Base-by-base conservation (phyloP, 2,329 filamentous ascomycete species). In the Beauveria bassiana region DNA sequence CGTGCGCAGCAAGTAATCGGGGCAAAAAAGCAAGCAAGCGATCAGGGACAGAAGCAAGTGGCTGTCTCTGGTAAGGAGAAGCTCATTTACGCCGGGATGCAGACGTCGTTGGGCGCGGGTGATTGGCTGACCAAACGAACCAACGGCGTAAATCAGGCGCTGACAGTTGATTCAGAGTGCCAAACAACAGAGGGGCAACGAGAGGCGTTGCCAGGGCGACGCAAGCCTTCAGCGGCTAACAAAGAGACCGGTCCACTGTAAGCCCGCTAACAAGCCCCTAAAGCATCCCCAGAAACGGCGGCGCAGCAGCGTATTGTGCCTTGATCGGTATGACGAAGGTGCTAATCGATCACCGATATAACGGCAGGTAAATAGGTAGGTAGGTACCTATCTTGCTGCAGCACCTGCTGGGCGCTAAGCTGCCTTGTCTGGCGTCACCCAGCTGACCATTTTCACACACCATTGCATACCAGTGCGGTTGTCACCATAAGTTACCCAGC, bases 101-200 rank as follows among this genome's bases (percentile, higher is more conserved):
- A 40, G 50, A 59, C 34, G 16, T 60, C 49, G 24, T 53, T 50
- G 26, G 26, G 50, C 49, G 6, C 3, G 49, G 26, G 58, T 54
- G 46, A 55, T 61, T 61, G 51, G 59, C 51, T 43, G 22, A 38
- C 20, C 34, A 31, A n/a, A 28, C 38, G 45, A 61, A 50, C 50
- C 59, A 55, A 55, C 59, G 59, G 50, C 59, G 59, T 20, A 42
- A 24, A 18, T 42, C 12, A 50, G 52, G 59, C 59, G 59, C 24
- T 50, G 40, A 24, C 20, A 31, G 22, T 61, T 61, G 59, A 61
- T 61, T 55, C 51, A 53, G 59, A 50, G 8, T 49, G 43, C 47
- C 47, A 57, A 63, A 64, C 64, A 68, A 67, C 65, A 65, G 65
- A 67, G 65, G 65, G 66, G 64, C 52, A 62, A 56, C 62, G 28